phyloP scores from a whole-genome alignment of 1,284 basidiomycete genomes.

The Pyrrhoderma lamaoense region DNA sequence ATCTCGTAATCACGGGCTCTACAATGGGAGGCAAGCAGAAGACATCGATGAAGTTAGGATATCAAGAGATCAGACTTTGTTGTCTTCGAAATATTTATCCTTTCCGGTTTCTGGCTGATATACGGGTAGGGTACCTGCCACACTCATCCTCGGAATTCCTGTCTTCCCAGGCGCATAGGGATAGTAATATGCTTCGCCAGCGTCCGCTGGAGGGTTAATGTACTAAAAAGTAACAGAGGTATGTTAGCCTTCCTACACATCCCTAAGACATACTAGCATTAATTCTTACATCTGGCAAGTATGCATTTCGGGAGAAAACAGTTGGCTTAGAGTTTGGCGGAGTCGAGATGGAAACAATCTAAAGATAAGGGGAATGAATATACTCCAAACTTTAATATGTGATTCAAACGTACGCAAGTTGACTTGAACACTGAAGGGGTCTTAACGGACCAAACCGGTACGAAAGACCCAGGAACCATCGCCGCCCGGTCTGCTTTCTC shows the following conservation, averaged over 20 bases:
- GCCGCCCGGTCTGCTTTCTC: constrained; percentile 33
- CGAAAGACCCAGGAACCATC: constrained; percentile 24
- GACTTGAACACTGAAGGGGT: constrained; percentile 36
- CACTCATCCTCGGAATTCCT: constrained; percentile 27
- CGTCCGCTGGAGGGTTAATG: constrained; percentile 28
- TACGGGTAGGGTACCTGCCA: constrained; percentile 20
- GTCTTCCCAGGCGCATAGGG: constrained; percentile 23
- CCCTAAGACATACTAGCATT: background rate
- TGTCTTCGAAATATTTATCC: constrained; percentile 9
- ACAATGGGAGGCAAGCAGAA: too few species aligned
- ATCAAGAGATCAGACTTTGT: constrained; percentile 9
- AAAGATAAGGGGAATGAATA: constrained; percentile 2
- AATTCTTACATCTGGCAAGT: constrained; percentile 37
- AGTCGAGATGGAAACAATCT: constrained; percentile 37
- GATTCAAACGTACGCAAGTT: constrained; percentile 29
- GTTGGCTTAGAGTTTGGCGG: constrained; percentile 29
- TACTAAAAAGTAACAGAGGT: constrained; percentile 23
- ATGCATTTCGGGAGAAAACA: constrained; percentile 38
- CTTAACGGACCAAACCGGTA: constrained; percentile 40
- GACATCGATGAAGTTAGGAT: background rate
- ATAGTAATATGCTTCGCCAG: constrained; percentile 23
- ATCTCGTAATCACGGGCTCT: too few species aligned
- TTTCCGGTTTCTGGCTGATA: constrained; percentile 1
- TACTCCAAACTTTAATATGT: background rate
- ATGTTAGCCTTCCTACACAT: constrained; percentile 5